Evolutionary conservation across 495 filamentous ascomycete genomes (phyloP).

Genomic region (Penicillium canariense): DNA sequence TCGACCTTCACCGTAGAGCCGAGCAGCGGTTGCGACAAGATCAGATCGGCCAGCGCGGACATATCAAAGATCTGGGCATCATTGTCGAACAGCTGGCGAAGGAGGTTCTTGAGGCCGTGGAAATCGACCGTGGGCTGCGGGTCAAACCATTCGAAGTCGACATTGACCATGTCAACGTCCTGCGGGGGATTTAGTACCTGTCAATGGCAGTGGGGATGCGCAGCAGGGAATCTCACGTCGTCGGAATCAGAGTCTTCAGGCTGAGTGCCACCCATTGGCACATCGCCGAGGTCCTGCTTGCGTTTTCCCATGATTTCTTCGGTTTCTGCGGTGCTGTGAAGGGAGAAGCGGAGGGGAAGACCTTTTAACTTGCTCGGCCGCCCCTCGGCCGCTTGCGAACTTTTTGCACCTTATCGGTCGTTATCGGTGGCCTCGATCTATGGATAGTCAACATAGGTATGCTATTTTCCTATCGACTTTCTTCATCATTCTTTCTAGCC

Average conservation of each 20-base stretch:
- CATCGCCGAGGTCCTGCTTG: constrained; percentile 48
- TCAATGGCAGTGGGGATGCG: not conserved
- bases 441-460: too few species aligned
- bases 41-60: constrained; percentile 79
- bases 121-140: constrained; percentile 88
- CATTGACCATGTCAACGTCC: constrained; percentile 88
- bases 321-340: constrained; percentile 4
- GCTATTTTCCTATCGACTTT: not conserved
- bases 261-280: constrained; percentile 41
- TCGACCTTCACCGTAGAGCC: constrained; percentile 96
- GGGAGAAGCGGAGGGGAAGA: constrained; percentile 8
- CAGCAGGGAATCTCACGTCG: constrained; percentile 32
- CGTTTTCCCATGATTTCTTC: constrained; percentile 48
- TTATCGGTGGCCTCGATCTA: constrained; percentile 18
- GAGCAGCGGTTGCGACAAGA: constrained; percentile 82
- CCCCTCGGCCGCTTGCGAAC: constrained; percentile 27
- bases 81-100: constrained; percentile 90
- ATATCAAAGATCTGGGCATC: constrained; percentile 83
- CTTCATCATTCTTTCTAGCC: not conserved
- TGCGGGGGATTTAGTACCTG: constrained; percentile 29
- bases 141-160: constrained; percentile 99
- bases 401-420: constrained; percentile 28
- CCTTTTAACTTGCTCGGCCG: constrained; percentile 21
- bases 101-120: constrained; percentile 85
- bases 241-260: constrained; percentile 38